phyloP scores from a whole-genome alignment of 1,139 yeast species.

The Taphrina flavorubra region DNA sequence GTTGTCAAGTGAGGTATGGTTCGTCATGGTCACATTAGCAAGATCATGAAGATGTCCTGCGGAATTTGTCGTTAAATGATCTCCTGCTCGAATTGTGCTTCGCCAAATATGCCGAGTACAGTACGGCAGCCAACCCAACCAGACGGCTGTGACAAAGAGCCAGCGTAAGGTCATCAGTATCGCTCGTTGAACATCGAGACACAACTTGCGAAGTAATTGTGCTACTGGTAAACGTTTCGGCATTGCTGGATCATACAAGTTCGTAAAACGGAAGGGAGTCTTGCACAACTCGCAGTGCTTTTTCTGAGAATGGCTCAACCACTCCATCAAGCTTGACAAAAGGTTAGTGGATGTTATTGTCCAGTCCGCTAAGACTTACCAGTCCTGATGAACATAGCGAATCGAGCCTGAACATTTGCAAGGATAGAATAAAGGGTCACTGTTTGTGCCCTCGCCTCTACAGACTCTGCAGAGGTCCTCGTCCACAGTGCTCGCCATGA shows the following conservation, averaged over 20 bases:
- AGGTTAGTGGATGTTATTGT: background rate
- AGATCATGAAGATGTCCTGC: slow-evolving; percentile 11
- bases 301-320: slow-evolving; percentile 73
- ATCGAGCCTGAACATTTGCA: slow-evolving; percentile 94
- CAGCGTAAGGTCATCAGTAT: slow-evolving; percentile 20
- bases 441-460: slow-evolving; percentile 81
- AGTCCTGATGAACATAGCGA: slow-evolving; percentile 89
- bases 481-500: slow-evolving; percentile 46
- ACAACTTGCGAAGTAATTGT: slow-evolving; percentile 20
- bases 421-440: slow-evolving; percentile 86
- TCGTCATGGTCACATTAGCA: slow-evolving; percentile 14
- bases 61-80: slow-evolving; percentile 17
- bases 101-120: slow-evolving; percentile 40
- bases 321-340: slow-evolving; percentile 64
- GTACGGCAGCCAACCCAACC: slow-evolving; percentile 41
- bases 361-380: slow-evolving; percentile 52
- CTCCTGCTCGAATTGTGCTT: slow-evolving; percentile 21
- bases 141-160: slow-evolving; percentile 28
- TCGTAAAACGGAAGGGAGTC: slow-evolving; percentile 71
- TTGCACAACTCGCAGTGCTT: slow-evolving; percentile 89
- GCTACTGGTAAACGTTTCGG: slow-evolving; percentile 34
- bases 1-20: background rate
- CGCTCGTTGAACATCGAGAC: background rate
- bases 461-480: slow-evolving; percentile 83
- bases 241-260: slow-evolving; percentile 49